These are phyloP conservation scores for Amphicarpaea edgeworthii DNA, from an alignment of 306 rosid species.

Conservation along the genomic window DNA sequence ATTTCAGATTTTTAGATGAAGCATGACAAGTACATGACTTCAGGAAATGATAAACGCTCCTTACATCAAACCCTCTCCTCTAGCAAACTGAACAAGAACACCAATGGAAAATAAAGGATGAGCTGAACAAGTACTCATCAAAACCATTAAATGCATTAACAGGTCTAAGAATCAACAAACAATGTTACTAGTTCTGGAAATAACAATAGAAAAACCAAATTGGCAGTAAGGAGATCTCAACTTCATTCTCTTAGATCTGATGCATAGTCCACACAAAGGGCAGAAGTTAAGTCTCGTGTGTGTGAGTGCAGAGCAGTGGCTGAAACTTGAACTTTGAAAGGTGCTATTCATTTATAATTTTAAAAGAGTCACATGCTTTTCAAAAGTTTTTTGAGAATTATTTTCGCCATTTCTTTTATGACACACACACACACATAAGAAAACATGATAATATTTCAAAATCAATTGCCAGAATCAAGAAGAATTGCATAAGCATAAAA, in stretches of 20 bases:
- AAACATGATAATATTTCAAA: constrained; percentile 1
- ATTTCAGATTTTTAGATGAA: neutral
- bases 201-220: neutral
- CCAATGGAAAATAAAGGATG: neutral
- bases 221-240: too few relatives aligned
- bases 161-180: neutral
- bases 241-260: too few relatives aligned
- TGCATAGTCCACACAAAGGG: neutral
- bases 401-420: neutral
- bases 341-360: neutral
- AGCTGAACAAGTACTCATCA: neutral
- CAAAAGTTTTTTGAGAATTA: neutral
- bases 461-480: constrained; percentile 19
- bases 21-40: neutral
- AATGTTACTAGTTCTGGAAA: neutral
- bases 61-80: neutral
- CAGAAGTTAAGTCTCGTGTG: neutral
- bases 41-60: neutral
- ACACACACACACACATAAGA: neutral
- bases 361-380: neutral
- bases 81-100: neutral
- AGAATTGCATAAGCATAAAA: constrained; percentile 26
- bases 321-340: neutral
- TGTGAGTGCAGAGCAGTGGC: neutral
- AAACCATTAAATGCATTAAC: too few relatives aligned